Evolutionary conservation across 352 stramenopile genomes (phyloP).

Genomic region (Pythium diclinum): DNA sequence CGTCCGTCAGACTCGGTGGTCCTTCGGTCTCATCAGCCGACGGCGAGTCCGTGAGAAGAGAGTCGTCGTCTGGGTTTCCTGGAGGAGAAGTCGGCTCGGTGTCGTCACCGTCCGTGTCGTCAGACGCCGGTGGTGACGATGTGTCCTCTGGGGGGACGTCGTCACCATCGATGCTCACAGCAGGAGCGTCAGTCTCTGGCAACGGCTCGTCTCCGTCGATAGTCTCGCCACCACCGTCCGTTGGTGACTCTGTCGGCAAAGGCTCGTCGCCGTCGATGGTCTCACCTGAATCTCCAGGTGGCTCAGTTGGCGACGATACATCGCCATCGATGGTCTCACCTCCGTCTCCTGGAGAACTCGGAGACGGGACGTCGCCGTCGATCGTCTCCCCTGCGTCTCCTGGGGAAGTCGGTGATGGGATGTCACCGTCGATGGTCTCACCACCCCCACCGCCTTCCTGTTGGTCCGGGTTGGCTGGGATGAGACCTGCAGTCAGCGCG

Average conservation of each 20-base stretch:
- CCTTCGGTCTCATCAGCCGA: not conserved
- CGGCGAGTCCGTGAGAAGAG: not conserved
- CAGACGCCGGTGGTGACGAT: too few relatives aligned
- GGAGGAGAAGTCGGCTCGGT: not conserved
- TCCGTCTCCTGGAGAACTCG: not conserved
- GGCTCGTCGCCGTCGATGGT: too few relatives aligned
- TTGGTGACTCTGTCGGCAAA: not conserved
- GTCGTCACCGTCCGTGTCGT: not conserved
- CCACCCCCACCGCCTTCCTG: not conserved
- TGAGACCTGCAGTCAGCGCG: not conserved
- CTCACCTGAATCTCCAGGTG: too few relatives aligned
- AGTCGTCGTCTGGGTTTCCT: not conserved
- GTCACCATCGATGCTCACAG: not conserved
- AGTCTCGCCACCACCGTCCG: not conserved
- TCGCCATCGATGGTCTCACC: not conserved
- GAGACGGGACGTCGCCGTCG: not conserved
- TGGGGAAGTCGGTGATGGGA: not conserved
- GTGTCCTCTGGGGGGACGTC: not conserved
- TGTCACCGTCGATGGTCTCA: not conserved
- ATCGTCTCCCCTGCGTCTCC: not conserved
- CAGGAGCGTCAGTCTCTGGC: not conserved
- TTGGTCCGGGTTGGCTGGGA: not conserved
- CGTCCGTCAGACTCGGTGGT: not conserved
- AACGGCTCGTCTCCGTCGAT: conserved; percentile 3
- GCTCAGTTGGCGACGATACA: not conserved